These are phyloP conservation scores for Centella asiatica DNA, from an alignment of 129 eudicot genomes.

Conservation along the genomic window DNA sequence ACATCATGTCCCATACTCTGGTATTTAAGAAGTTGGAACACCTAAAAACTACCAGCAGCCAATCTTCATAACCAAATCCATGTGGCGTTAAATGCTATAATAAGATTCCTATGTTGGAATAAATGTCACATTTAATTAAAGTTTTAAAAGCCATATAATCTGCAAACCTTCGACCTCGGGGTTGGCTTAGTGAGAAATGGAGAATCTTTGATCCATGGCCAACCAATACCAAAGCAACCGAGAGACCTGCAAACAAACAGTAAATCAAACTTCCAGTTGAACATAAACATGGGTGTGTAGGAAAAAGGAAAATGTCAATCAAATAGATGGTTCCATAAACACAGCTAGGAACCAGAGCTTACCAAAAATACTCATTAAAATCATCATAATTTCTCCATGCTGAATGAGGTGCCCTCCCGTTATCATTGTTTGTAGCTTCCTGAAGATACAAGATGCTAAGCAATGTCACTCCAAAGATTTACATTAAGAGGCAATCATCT, in stretches of 20 bases:
- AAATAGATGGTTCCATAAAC: conserved; percentile 2
- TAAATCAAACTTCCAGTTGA: neutral
- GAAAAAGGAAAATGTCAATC: neutral
- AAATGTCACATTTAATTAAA: too few relatives aligned
- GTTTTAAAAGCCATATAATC: neutral
- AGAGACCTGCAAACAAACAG: conserved; percentile 51
- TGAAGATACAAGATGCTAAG: conserved; percentile 13
- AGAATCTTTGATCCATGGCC: conserved; percentile 78
- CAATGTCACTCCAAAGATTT: neutral
- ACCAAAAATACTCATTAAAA: conserved; percentile 95
- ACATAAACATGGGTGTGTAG: conserved; percentile 1
- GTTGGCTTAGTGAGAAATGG: conserved; percentile 69
- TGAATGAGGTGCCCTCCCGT: conserved; percentile 94
- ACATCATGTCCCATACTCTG: too few relatives aligned
- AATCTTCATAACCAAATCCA: too few relatives aligned
- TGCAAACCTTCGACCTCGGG: conserved; percentile 62
- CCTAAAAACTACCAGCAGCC: too few relatives aligned
- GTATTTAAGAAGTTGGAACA: too few relatives aligned
- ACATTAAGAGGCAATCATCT: neutral
- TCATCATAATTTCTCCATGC: conserved; percentile 99
- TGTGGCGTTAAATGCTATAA: too few relatives aligned
- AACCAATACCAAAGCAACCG: conserved; percentile 74
- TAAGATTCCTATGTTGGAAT: too few relatives aligned
- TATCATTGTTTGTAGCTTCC: conserved; percentile 84
- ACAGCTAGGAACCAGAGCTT: conserved; percentile 17